phyloP scores from a whole-genome alignment of 257 asterid species.

The Euphrasia confusa region DNA sequence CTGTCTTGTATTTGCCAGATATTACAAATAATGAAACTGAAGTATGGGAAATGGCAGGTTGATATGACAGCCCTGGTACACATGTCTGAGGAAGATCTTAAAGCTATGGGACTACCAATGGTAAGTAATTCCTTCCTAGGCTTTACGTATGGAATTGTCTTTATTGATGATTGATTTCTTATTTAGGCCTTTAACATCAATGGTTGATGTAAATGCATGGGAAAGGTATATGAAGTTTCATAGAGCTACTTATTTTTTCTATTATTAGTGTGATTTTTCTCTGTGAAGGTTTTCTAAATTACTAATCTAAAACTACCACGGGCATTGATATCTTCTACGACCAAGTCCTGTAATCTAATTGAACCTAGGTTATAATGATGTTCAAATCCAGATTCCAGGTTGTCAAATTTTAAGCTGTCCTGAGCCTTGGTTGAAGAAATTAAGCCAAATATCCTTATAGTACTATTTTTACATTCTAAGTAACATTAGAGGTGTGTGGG shows the following conservation, averaged over 20 bases:
- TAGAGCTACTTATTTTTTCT: conserved; percentile 13
- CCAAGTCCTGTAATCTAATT: conserved; percentile 12
- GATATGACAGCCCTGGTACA: conserved; percentile 78
- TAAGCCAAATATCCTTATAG: background rate
- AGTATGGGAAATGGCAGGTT: conserved; percentile 43
- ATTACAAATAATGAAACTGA: conserved; percentile 19
- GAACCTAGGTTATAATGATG: conserved; percentile 2
- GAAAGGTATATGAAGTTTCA: conserved; percentile 8
- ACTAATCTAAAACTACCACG: conserved; percentile 6
- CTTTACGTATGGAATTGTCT: conserved; percentile 9
- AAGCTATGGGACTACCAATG: conserved; percentile 88
- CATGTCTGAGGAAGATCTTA: conserved; percentile 88
- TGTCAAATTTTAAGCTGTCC: conserved; percentile 1
- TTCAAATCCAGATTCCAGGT: conserved; percentile 4
- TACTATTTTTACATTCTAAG: too few species aligned
- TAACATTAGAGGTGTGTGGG: too few species aligned
- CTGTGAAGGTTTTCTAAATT: background rate
- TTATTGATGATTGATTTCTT: background rate
- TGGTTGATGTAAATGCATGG: conserved; percentile 4
- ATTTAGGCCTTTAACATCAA: conserved; percentile 15
- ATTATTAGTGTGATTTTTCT: background rate
- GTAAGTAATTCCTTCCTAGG: conserved; percentile 31
- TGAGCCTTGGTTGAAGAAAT: conserved; percentile 6
- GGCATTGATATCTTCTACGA: background rate
- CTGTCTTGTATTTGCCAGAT: conserved; percentile 18